phyloP scores from a whole-genome alignment of 352 stramenopile genomes.

The Pythium coloratum region DNA sequence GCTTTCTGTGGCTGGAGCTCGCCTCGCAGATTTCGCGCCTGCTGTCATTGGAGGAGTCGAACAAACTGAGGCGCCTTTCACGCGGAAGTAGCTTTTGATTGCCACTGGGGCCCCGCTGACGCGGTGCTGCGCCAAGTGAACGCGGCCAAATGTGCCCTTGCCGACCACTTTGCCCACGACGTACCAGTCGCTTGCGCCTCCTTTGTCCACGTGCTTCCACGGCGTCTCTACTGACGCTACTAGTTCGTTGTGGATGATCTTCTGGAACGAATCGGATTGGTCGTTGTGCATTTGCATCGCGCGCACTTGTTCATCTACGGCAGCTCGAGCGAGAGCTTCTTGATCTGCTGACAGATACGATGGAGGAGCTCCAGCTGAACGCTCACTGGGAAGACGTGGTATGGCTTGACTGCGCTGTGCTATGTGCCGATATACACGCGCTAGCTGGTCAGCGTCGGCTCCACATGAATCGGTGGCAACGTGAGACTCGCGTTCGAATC shows the following conservation, averaged over 20 bases:
- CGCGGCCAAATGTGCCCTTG: conserved; percentile 52
- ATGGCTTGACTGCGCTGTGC: neutral
- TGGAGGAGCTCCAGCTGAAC: neutral
- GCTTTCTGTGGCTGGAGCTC: conserved; percentile 5
- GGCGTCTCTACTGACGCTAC: neutral
- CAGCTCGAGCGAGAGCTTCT: neutral
- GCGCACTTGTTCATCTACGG: neutral
- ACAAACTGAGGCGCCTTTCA: conserved; percentile 38
- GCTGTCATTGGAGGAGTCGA: conserved; percentile 16
- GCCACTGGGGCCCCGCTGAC: conserved; percentile 44
- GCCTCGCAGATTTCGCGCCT: conserved; percentile 1
- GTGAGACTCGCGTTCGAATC: neutral
- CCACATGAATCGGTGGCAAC: neutral
- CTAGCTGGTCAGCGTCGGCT: neutral
- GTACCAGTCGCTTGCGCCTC: conserved; percentile 40
- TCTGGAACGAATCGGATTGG: neutral
- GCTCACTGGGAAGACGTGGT: neutral
- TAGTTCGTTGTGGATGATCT: neutral
- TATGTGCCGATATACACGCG: neutral
- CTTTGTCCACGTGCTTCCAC: conserved; percentile 15
- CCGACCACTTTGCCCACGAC: conserved; percentile 45
- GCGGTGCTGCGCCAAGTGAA: conserved; percentile 45
- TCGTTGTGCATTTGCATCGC: neutral
- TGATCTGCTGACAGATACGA: neutral
- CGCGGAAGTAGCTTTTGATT: conserved; percentile 66